Evolutionary conservation across 805 yeast species (phyloP).

Genomic region (Saccharomyces kudriavzevii): DNA sequence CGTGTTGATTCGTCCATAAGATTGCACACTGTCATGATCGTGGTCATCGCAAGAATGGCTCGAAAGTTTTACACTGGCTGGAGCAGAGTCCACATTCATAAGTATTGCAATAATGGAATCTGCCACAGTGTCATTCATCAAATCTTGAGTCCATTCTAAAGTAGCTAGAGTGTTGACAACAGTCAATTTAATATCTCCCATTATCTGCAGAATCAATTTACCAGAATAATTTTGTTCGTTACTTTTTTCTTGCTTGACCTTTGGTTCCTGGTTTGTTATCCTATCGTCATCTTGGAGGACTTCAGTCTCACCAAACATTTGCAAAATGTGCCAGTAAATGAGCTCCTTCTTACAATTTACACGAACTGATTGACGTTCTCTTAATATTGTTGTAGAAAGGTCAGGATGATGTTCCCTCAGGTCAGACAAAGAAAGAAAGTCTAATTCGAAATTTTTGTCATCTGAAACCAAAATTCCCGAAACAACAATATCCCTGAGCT

Average conservation of each 20-base stretch:
- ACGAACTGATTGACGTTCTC: slow-evolving; percentile 69
- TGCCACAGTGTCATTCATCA: slow-evolving; percentile 86
- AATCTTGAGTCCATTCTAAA: slow-evolving; percentile 85
- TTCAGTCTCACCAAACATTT: slow-evolving; percentile 86
- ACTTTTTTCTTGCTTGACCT: slow-evolving; percentile 4
- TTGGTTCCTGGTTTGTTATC: slow-evolving; percentile 23
- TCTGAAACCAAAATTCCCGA: slow-evolving; percentile 80
- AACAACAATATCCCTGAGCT: slow-evolving; percentile 33
- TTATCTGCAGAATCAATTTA: slow-evolving; percentile 45
- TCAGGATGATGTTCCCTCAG: slow-evolving; percentile 77
- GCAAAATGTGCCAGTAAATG: slow-evolving; percentile 81
- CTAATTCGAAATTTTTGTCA: slow-evolving; percentile 75
- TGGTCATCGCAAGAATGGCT: slow-evolving; percentile 44
- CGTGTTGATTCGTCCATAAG: slow-evolving; percentile 10
- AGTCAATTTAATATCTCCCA: slow-evolving; percentile 53
- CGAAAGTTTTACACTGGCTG: slow-evolving; percentile 86
- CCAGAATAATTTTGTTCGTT: slow-evolving; percentile 20
- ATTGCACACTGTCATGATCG: slow-evolving; percentile 15
- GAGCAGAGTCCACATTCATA: slow-evolving; percentile 86
- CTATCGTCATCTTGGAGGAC: slow-evolving; percentile 50
- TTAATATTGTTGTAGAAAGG: slow-evolving; percentile 73
- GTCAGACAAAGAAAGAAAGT: slow-evolving; percentile 75
- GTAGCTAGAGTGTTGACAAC: slow-evolving; percentile 44
- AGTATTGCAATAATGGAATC: slow-evolving; percentile 88
- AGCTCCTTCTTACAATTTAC: slow-evolving; percentile 76